A percentile compares a stretch with the other conserved stretches of the same genome.
phyloP scores from a whole-genome alignment of 1,284 basidiomycete genomes.

The Papiliotrema laurentii region DNA sequence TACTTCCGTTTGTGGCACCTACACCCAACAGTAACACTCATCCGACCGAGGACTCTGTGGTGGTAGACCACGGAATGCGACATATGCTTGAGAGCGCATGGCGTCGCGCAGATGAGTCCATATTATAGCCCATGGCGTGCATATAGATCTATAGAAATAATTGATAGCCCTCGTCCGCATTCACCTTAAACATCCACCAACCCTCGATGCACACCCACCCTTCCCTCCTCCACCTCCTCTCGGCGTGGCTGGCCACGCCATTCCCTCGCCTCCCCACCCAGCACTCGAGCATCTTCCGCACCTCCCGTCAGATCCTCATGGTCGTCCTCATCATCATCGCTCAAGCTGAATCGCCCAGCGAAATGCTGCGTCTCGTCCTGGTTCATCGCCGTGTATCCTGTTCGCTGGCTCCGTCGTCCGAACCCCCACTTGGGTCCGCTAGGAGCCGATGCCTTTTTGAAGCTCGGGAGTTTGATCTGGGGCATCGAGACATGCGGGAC shows the following conservation, averaged over 20 bases:
- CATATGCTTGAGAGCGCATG: too few species aligned
- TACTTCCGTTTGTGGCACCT: conserved; percentile 1
- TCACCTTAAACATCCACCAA: conserved; percentile 31
- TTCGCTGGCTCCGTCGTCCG: conserved; percentile 24
- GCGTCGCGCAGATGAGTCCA: too few species aligned
- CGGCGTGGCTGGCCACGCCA: conserved; percentile 22
- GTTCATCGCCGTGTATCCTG: conserved; percentile 37
- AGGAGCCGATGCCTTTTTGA: conserved; percentile 3
- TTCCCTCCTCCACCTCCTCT: conserved; percentile 9
- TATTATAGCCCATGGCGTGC: too few species aligned
- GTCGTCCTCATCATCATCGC: conserved; percentile 42
- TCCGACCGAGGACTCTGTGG: too few species aligned
- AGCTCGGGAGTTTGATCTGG: conserved; percentile 7
- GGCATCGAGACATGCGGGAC: conserved; percentile 21
- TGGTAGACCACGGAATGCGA: too few species aligned
- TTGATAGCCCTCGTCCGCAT: not conserved
- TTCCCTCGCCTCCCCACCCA: conserved; percentile 29
- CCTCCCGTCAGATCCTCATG: conserved; percentile 18
- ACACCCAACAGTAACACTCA: too few species aligned
- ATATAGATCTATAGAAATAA: too few species aligned
- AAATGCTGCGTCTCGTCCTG: conserved; percentile 56
- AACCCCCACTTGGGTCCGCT: conserved; percentile 24
- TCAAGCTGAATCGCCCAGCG: conserved; percentile 43
- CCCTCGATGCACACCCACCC: conserved; percentile 33
- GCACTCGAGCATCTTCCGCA: conserved; percentile 9